phyloP scores from a whole-genome alignment of 1,284 basidiomycete species.

The Marasmius sp. region DNA sequence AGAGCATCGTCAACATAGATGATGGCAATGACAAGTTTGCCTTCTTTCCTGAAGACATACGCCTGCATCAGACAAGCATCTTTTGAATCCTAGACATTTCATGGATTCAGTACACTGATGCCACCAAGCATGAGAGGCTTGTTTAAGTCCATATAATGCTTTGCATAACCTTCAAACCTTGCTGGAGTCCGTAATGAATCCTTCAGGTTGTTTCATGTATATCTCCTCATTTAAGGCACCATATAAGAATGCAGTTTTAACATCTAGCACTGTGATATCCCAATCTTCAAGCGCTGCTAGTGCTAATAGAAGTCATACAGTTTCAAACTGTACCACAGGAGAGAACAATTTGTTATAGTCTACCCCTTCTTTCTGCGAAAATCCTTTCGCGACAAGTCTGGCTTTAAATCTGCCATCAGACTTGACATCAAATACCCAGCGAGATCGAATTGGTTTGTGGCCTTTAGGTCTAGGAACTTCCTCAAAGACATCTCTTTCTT shows the following conservation, averaged over 20 bases:
- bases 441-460: neutral
- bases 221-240: slow-evolving; percentile 33
- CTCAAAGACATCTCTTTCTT: neutral
- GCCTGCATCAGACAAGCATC: slow-evolving; percentile 19
- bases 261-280: slow-evolving; percentile 33
- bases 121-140: slow-evolving; percentile 31
- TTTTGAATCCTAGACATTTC: slow-evolving; percentile 19
- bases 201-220: slow-evolving; percentile 34
- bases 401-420: neutral
- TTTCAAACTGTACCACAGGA: neutral
- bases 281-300: slow-evolving; percentile 28
- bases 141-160: slow-evolving; percentile 33
- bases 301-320: slow-evolving; percentile 22
- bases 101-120: slow-evolving; percentile 22
- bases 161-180: slow-evolving; percentile 23
- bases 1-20: slow-evolving; percentile 16
- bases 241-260: slow-evolving; percentile 38
- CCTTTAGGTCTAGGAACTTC: neutral
- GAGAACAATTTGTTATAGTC: neutral
- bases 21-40: slow-evolving; percentile 16
- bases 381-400: neutral
- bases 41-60: slow-evolving; percentile 17
- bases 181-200: slow-evolving; percentile 19
- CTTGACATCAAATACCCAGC: neutral
- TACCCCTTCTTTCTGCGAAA: neutral